Conservation (phyloP, 441 rosid species). For the Euphorbia corollata region DNA sequence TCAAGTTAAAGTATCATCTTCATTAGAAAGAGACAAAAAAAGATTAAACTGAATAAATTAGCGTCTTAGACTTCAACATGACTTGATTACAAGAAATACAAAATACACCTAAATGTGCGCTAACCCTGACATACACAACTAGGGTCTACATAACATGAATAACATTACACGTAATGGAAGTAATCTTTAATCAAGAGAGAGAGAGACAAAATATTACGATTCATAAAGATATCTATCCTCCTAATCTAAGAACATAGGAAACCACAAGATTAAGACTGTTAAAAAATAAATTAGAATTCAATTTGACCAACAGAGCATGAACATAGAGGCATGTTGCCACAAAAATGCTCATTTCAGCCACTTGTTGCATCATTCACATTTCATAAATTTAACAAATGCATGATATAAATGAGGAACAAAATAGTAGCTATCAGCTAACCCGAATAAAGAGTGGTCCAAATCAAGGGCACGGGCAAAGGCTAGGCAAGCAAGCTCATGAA, state of each 20-base stretch:
- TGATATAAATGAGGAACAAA: neutral
- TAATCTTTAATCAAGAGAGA: neutral
- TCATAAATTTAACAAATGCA: neutral
- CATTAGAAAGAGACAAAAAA: neutral
- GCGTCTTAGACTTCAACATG: neutral
- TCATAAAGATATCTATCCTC: neutral
- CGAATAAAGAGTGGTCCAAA: conserved; percentile 57
- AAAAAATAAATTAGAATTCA: neutral
- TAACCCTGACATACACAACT: neutral
- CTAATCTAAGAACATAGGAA: neutral
- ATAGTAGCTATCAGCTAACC: conserved; percentile 33
- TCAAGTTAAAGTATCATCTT: neutral
- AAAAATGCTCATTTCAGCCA: neutral
- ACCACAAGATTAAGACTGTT: neutral
- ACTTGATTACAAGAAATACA: no score
- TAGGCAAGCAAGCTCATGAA: conserved; percentile 86
- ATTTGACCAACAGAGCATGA: neutral
- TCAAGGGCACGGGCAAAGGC: conserved; percentile 85
- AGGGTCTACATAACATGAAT: neutral
- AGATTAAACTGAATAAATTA: neutral
- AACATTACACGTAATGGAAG: neutral
- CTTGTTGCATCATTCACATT: neutral
- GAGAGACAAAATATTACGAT: neutral
- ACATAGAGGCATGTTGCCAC: neutral
- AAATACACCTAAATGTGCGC: neutral